Evolutionary conservation across 2,329 filamentous ascomycete genomes (phyloP).

Genomic region (Beauveria sp.): DNA sequence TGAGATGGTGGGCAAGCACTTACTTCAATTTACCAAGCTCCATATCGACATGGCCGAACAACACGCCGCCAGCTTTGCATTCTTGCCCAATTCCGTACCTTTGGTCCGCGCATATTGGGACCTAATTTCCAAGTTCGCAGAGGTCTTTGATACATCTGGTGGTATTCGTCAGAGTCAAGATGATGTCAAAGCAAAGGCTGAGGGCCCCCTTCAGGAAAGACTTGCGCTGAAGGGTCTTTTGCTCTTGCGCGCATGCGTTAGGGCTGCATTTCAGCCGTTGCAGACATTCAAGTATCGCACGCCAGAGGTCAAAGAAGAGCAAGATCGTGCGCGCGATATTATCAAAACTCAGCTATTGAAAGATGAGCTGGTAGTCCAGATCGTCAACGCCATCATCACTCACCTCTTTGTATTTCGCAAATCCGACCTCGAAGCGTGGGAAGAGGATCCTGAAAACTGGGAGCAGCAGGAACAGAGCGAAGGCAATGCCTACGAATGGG

Average conservation of each 20-base stretch:
- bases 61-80: slow-evolving; percentile 75
- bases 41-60: slow-evolving; percentile 77
- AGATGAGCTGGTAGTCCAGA: slow-evolving; percentile 66
- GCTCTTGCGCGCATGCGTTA: slow-evolving; percentile 72
- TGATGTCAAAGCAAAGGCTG: slow-evolving; percentile 41
- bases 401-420: slow-evolving; percentile 83
- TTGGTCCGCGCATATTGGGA: slow-evolving; percentile 82
- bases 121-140: slow-evolving; percentile 67
- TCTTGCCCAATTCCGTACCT: slow-evolving; percentile 70
- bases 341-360: slow-evolving; percentile 71
- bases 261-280: slow-evolving; percentile 73
- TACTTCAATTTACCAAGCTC: slow-evolving; percentile 85
- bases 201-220: slow-evolving; percentile 64
- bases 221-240: slow-evolving; percentile 77
- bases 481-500: slow-evolving; percentile 83
- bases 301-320: slow-evolving; percentile 67
- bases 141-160: slow-evolving; percentile 58
- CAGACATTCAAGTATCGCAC: slow-evolving; percentile 80
- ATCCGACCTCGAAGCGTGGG: slow-evolving; percentile 83
- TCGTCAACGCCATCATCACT: slow-evolving; percentile 78
- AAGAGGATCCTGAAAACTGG: slow-evolving; percentile 93
- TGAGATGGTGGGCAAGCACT: slow-evolving; percentile 69
- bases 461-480: slow-evolving; percentile 81
- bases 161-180: slow-evolving; percentile 39
- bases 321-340: slow-evolving; percentile 57